phyloP scores from a whole-genome alignment of 2,329 filamentous ascomycete species.

The Diaporthe ilicicola region DNA sequence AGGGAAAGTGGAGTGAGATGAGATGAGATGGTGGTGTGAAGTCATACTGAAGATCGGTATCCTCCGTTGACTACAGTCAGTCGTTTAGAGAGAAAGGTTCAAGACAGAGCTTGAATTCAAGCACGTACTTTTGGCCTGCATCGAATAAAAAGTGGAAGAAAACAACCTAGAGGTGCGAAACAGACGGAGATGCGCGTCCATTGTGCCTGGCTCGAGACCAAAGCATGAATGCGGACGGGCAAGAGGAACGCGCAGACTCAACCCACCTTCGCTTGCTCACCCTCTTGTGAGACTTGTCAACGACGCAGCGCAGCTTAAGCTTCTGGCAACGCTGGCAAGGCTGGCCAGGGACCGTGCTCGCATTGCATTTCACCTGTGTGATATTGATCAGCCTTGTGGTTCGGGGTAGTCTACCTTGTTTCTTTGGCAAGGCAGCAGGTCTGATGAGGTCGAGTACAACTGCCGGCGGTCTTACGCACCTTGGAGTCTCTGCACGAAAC shows the following conservation, averaged over 20 bases:
- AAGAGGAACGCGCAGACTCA: not conserved
- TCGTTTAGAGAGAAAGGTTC: too few relatives aligned
- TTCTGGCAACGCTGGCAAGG: slow-evolving; percentile 56
- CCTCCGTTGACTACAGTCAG: not conserved
- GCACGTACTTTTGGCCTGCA: too few relatives aligned
- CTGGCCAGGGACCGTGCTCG: slow-evolving; percentile 48
- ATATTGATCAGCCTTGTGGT: not conserved
- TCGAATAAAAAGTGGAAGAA: not conserved
- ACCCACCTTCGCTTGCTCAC: slow-evolving; percentile 53
- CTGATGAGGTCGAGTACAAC: not conserved
- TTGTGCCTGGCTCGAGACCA: not conserved
- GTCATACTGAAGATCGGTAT: not conserved
- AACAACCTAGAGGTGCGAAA: not conserved
- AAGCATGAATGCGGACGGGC: not conserved
- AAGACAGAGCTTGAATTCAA: not conserved
- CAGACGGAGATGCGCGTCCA: not conserved
- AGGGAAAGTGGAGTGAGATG: not conserved
- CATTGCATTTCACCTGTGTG: slow-evolving; percentile 54
- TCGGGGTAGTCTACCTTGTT: not conserved
- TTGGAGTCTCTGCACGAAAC: slow-evolving; percentile 32
- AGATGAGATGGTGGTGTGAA: not conserved
- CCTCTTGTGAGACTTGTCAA: slow-evolving; percentile 57
- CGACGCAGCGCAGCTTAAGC: slow-evolving; percentile 52
- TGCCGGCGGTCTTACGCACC: not conserved
- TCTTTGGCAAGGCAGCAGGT: not conserved